These are phyloP conservation scores for Tricholoma flavovirens DNA, from an alignment of 768 basidiomycete species.

Conservation along the genomic window DNA sequence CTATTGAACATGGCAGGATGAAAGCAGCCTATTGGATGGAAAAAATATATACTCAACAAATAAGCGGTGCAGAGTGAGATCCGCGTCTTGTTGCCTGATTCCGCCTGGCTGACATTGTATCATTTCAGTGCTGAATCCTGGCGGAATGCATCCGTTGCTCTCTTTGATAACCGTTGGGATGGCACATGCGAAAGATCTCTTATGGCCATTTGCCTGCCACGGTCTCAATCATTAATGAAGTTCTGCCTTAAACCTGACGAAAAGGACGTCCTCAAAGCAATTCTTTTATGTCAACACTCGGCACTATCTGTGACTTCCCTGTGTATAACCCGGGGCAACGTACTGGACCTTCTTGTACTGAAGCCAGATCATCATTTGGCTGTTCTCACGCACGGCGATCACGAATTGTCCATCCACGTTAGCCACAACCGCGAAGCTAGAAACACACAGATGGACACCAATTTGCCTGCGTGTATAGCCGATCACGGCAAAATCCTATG, in stretches of 20 bases:
- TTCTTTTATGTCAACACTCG: slow-evolving; percentile 27
- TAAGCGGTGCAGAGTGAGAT: slow-evolving; percentile 46
- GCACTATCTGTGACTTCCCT: slow-evolving; percentile 55
- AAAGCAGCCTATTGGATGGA: slow-evolving; percentile 73
- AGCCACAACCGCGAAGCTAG: slow-evolving; percentile 12
- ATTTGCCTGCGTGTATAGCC: slow-evolving; percentile 9
- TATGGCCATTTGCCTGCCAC: slow-evolving; percentile 51
- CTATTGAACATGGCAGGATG: slow-evolving; percentile 59
- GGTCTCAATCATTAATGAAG: slow-evolving; percentile 37
- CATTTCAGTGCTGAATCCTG: slow-evolving; percentile 34
- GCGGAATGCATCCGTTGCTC: slow-evolving; percentile 45
- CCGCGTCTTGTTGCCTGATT: too few relatives aligned
- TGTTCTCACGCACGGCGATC: slow-evolving; percentile 57
- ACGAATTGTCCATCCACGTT: slow-evolving; percentile 35
- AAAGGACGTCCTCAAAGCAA: slow-evolving; percentile 37
- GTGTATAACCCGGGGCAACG: slow-evolving; percentile 52
- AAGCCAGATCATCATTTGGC: slow-evolving; percentile 48
- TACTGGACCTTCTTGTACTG: slow-evolving; percentile 68
- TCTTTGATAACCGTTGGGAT: slow-evolving; percentile 65
- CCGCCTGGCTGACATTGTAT: background rate
- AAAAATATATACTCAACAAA: slow-evolving; percentile 43
- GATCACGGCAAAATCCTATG: slow-evolving; percentile 33
- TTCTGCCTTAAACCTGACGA: slow-evolving; percentile 42
- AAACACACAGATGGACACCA: slow-evolving; percentile 19
- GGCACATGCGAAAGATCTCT: slow-evolving; percentile 46